Evolutionary conservation across 345 rosid genomes (phyloP), one percentile per base, ranked within the genome.

Genomic region (Sisymbrium irio): DNA sequence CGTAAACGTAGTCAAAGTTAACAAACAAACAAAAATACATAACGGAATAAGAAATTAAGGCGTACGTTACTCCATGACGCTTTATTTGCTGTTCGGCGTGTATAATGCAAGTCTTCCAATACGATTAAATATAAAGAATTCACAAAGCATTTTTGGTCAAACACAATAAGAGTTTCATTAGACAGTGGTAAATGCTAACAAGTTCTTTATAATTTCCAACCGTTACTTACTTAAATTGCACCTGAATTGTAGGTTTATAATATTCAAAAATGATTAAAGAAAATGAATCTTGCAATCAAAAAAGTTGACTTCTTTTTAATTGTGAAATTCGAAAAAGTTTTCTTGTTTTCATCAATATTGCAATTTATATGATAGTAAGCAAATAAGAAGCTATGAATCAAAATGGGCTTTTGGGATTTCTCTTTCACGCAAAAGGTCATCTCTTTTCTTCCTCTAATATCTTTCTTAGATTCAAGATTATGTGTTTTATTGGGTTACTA

Each of bases 381-480:
- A 20, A 33, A 50, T 32, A 61, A 53, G 56, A 67, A 67, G 62
- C 47, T 19, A 61, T 50, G 62, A 32, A 35, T 35, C 56, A 56
- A 55, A 60, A 85, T 86, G 93, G 82, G 84, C 11, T 67, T 88
- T 13, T 81, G 68, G 51, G 82, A 84, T 77, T 68, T 87, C 33
- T 80, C 72, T 68, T 81, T 82, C 77, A 85, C 81, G 78, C 65
- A 79, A 65, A 88, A 88, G 93, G 96, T 88, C 71, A 65, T 62
- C 15, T 62, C 37, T 12, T 22, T 22, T 39, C 41, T 71, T 67
- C 20, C 18, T 56, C 30, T 56, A 40, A 3, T 25, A 42, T 10
- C 1, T 10, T 36, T 58, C 32, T 57, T 25, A 14, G 37, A 22
- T 9, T 61, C 33, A 44, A 42, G 54, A 51, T 45, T 35, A 13